A percentile compares a stretch with the other conserved stretches of the same genome.
Evolutionary conservation across 73 alveolate species (phyloP).

Genomic region (Vitrella brassicaformis): DNA sequence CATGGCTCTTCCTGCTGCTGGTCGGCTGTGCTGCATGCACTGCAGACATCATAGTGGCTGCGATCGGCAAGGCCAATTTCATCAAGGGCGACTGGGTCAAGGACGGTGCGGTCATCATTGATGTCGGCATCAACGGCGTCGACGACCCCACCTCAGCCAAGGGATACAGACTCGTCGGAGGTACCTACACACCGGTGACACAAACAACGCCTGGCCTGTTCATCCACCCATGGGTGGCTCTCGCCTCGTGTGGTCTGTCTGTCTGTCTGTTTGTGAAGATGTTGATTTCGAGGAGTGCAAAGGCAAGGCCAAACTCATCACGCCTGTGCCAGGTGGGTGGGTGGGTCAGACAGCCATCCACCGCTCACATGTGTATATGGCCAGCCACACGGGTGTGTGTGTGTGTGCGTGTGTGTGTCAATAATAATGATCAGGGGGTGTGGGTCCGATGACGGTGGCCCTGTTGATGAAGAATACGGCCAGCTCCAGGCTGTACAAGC

Average conservation of each 20-base stretch:
- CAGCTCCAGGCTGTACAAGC: not conserved
- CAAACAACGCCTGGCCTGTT: too few species aligned
- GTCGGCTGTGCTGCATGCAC: too few species aligned
- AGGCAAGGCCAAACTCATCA: constrained; percentile 32
- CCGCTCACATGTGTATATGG: not conserved
- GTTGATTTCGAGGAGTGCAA: constrained; percentile 16
- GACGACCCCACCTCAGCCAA: constrained; percentile 6
- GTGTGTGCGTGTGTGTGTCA: not conserved
- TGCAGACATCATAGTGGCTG: constrained; percentile 46
- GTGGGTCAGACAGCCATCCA: not conserved
- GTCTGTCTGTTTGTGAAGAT: too few species aligned
- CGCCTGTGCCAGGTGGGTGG: constrained; percentile 74
- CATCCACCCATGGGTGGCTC: too few species aligned
- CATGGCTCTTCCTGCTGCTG: too few species aligned
- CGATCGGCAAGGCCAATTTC: constrained; percentile 45
- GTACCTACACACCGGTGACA: too few species aligned
- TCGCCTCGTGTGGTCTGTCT: too few species aligned
- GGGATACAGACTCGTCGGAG: constrained; percentile 28
- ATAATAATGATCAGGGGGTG: constrained; percentile 31
- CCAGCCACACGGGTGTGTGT: not conserved
- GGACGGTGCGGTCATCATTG: constrained; percentile 51
- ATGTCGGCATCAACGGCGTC: constrained; percentile 55
- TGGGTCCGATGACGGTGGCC: constrained; percentile 82
- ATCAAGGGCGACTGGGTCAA: constrained; percentile 44
- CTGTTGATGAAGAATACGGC: constrained; percentile 59